These are phyloP conservation scores for Chrysosphaeria jannelii DNA, from an alignment of 2,329 filamentous ascomycete genomes.

Conservation along the genomic window DNA sequence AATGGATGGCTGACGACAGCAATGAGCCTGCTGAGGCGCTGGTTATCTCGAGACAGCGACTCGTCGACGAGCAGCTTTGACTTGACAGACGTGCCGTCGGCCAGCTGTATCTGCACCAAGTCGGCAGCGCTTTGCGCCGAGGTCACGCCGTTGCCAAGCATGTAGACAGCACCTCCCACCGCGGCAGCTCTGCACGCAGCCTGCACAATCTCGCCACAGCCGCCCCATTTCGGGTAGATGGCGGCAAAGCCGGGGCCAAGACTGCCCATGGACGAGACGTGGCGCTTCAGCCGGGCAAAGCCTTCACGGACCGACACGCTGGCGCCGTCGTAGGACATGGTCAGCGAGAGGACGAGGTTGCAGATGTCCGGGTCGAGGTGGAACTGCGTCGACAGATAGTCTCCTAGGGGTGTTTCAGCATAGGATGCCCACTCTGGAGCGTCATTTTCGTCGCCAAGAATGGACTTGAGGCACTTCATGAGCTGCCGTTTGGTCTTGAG, in stretches of 20 bases:
- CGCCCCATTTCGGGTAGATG: slow-evolving; percentile 79
- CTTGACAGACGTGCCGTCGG: background rate
- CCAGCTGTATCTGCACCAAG: slow-evolving; percentile 6
- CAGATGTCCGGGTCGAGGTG: slow-evolving; percentile 38
- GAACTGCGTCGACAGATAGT: slow-evolving; percentile 31
- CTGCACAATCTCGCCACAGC: slow-evolving; percentile 65
- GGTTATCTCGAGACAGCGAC: background rate
- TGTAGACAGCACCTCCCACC: slow-evolving; percentile 74
- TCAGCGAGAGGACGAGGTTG: slow-evolving; percentile 31
- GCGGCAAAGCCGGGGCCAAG: slow-evolving; percentile 77
- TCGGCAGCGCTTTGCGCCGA: slow-evolving; percentile 4
- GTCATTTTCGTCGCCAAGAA: slow-evolving; percentile 16
- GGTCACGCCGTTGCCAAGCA: slow-evolving; percentile 39
- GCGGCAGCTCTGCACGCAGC: slow-evolving; percentile 73
- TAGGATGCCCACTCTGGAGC: slow-evolving; percentile 24
- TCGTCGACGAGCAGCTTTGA: too few relatives aligned
- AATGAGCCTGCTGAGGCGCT: slow-evolving; percentile 26
- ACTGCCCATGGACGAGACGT: slow-evolving; percentile 60
- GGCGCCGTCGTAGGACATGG: slow-evolving; percentile 36
- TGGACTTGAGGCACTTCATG: slow-evolving; percentile 85
- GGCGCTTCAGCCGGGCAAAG: slow-evolving; percentile 41
- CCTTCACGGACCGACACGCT: slow-evolving; percentile 29
- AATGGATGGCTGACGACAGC: slow-evolving; percentile 39
- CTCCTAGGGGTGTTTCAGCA: slow-evolving; percentile 19
- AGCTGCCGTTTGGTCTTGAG: slow-evolving; percentile 55